Evolutionary conservation across 768 basidiomycete species (phyloP).

Genomic region (Amanita exitialis): DNA sequence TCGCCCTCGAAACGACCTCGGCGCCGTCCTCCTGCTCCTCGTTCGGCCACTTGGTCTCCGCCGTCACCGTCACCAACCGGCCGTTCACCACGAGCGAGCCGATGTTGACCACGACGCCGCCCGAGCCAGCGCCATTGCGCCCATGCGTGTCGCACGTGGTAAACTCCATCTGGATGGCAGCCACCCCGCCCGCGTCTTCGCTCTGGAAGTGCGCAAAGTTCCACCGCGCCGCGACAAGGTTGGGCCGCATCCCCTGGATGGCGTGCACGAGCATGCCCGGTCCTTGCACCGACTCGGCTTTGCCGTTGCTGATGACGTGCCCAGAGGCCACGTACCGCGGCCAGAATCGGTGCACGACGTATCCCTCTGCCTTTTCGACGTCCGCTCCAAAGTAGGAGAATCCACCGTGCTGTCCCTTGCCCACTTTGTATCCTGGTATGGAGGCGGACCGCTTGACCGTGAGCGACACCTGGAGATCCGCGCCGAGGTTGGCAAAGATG

Average conservation of each 20-base stretch:
- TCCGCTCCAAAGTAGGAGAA: conserved; percentile 81
- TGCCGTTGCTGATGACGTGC: conserved; percentile 55
- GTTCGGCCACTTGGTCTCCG: conserved; percentile 69
- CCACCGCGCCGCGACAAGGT: conserved; percentile 88
- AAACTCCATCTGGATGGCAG: conserved; percentile 94
- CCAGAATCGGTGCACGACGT: conserved; percentile 90
- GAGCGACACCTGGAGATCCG: conserved; percentile 74
- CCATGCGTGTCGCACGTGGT: conserved; percentile 77
- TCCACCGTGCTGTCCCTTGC: conserved; percentile 81
- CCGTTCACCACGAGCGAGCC: conserved; percentile 78
- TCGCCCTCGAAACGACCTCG: conserved; percentile 50
- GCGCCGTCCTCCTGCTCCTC: conserved; percentile 37
- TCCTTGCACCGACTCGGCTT: conserved; percentile 46
- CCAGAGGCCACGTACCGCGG: conserved; percentile 59
- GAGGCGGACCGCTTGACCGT: conserved; percentile 57
- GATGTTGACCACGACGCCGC: conserved; percentile 76
- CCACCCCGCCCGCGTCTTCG: conserved; percentile 56
- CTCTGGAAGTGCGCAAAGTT: conserved; percentile 94
- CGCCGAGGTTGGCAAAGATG: conserved; percentile 69
- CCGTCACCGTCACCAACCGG: conserved; percentile 67
- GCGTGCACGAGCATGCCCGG: conserved; percentile 88
- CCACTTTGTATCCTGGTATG: conserved; percentile 87
- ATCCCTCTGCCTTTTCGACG: conserved; percentile 61
- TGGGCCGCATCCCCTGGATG: conserved; percentile 97
- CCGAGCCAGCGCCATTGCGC: conserved; percentile 68